phyloP scores from a whole-genome alignment of 257 asterid genomes.

The Solanum lycopersicoides region DNA sequence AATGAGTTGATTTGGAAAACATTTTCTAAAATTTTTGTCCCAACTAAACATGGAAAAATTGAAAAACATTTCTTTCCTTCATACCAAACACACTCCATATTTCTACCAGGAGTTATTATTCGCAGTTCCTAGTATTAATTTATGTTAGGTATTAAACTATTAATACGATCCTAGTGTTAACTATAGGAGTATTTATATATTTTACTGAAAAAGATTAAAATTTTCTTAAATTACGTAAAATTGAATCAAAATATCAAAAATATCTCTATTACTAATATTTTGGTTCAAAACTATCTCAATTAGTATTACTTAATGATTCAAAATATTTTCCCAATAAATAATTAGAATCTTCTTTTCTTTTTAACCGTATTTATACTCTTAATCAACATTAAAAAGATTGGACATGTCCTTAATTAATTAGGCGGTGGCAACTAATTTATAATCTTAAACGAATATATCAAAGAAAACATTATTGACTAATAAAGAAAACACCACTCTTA shows the following conservation, averaged over 20 bases:
- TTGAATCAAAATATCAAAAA: background rate
- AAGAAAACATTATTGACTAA: background rate
- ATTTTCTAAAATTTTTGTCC: no score
- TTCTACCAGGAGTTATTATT: background rate
- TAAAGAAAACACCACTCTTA: background rate
- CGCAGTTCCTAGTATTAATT: background rate
- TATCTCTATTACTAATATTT: no score
- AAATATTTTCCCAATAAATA: background rate
- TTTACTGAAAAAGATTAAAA: no score
- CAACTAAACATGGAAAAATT: no score
- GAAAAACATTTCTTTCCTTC: no score
- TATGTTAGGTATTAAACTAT: background rate
- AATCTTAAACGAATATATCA: background rate
- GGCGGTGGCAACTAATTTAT: background rate
- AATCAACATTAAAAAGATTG: background rate
- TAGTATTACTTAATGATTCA: no score
- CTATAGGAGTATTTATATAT: background rate
- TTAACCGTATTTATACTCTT: no score
- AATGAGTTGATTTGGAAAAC: no score
- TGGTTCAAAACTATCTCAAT: no score
- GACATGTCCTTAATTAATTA: background rate
- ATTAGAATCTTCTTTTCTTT: no score
- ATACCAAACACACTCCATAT: no score
- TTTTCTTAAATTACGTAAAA: no score
- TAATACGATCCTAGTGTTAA: background rate